Base-by-base conservation (phyloP, 352 stramenopile genomes). In the Phytopythium vexans region DNA sequence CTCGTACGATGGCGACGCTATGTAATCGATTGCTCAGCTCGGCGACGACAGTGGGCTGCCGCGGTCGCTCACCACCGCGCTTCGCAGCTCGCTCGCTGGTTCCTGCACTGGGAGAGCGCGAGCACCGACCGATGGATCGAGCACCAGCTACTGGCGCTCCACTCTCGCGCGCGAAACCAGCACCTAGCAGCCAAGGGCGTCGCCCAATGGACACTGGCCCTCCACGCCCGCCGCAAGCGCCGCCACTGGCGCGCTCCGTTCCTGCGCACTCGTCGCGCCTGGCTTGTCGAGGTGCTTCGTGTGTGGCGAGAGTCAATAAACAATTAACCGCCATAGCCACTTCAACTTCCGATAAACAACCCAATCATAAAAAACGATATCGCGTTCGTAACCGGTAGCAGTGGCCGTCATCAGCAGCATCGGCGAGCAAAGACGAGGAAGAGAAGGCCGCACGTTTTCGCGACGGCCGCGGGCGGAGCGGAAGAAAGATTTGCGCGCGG, bases 91-190 rank as follows among this genome's bases (percentile, higher is more conserved):
- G 0, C 38, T 0, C 6, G 12, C 8, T 69, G 56, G 46, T 68
- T 83, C 31, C 57, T 41, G 16, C 73, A 79, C 42, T 83, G 73
- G 73, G 73, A 83, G 51, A 80, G 67, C 32, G 73, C 79, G n/a
- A 64, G 58, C 39, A 84, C 70, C 7, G 73, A 84, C 31, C 45
- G 32, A 38, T 84, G 73, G 68, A 56, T 77, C 38, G 44, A 65
- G 1, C 41, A 56, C 3, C 55, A 69, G 7, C 54, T 83, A 10
- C n/a, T 77, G 2, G 49, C 52, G 2, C 47, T 72, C 33, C 72
- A 82, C 37, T 51, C 51, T 5, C 53, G 46, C 9, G 27, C 41
- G 8, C 60, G 66, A 38, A 56, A 49, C 36, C 54, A 49, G 5
- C 42, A 33, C 35, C 41, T 41, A 27, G 35, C 52, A 8, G 45